Conservation (phyloP, 2,329 filamentous ascomycete species). For the Alternaria ethzedia region DNA sequence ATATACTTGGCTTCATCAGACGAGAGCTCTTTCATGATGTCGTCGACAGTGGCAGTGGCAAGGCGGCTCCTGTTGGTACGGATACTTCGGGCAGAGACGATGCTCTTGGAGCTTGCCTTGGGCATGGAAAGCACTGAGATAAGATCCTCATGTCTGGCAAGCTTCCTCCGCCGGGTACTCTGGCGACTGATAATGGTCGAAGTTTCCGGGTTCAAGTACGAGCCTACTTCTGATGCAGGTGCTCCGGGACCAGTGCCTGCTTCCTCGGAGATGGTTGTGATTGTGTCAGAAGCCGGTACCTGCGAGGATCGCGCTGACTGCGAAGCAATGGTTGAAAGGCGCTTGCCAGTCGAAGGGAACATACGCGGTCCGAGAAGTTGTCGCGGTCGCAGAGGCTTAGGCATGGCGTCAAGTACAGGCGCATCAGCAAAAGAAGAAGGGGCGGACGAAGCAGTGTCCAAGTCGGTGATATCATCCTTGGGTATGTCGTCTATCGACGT, state of each 20-base stretch:
- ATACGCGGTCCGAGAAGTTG: constrained; percentile 51
- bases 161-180: constrained; percentile 64
- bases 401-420: constrained; percentile 38
- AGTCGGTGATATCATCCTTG: constrained; percentile 27
- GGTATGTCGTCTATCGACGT: constrained; percentile 32
- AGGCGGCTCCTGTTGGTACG: constrained; percentile 73
- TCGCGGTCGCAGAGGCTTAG: constrained; percentile 37
- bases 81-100: constrained; percentile 78
- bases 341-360: constrained; percentile 62
- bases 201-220: constrained; percentile 40
- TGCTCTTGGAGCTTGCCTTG: constrained; percentile 67
- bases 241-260: constrained; percentile 24
- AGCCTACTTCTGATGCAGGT: constrained; percentile 37
- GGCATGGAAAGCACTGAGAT: constrained; percentile 88
- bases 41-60: constrained; percentile 72
- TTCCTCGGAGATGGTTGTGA: constrained; percentile 27
- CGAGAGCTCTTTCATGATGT: constrained; percentile 79
- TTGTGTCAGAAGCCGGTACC: constrained; percentile 32
- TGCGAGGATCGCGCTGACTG: constrained; percentile 38
- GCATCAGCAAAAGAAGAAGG: constrained; percentile 47
- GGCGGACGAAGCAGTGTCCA: constrained; percentile 37
- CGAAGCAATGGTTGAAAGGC: constrained; percentile 65
- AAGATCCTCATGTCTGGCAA: constrained; percentile 92
- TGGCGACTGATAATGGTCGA: constrained; percentile 52
- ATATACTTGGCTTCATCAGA: constrained; percentile 88